These are phyloP conservation scores for Macrocybe gigantea DNA, from an alignment of 768 basidiomycete species.

Conservation along the genomic window DNA sequence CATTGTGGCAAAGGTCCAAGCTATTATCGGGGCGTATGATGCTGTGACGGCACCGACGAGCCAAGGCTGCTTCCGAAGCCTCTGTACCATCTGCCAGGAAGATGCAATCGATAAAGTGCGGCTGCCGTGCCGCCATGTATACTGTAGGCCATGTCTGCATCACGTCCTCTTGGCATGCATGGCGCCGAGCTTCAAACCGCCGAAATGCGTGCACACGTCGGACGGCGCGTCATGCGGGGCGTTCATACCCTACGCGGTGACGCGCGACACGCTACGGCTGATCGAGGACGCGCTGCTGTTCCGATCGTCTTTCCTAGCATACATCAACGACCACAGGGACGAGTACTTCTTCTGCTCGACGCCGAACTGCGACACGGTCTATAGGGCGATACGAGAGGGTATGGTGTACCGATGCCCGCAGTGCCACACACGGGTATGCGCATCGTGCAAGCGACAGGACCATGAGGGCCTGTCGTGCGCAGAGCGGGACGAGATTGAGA, in stretches of 20 bases:
- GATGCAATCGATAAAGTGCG: conserved; percentile 24
- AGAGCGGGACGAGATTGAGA: background rate
- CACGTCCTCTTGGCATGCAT: conserved; percentile 30
- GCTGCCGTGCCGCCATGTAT: conserved; percentile 44
- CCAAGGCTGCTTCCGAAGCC: too few relatives aligned
- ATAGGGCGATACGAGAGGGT: conserved; percentile 21
- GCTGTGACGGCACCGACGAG: too few relatives aligned
- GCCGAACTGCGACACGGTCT: conserved; percentile 42
- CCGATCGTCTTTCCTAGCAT: conserved; percentile 32
- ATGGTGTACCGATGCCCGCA: conserved; percentile 26
- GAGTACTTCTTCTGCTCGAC: conserved; percentile 53
- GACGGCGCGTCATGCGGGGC: conserved; percentile 8
- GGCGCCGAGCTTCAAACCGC: conserved; percentile 19
- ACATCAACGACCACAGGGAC: conserved; percentile 32
- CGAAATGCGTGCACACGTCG: conserved; percentile 32
- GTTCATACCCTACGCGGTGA: conserved; percentile 30
- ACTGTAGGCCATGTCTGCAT: conserved; percentile 45
- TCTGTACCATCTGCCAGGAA: conserved; percentile 37
- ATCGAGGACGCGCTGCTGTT: conserved; percentile 34
- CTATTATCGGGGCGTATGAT: background rate
- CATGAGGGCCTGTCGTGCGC: conserved; percentile 37
- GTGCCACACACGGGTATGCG: conserved; percentile 31
- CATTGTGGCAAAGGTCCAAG: conserved; percentile 21
- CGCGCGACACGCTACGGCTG: conserved; percentile 31
- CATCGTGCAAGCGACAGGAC: conserved; percentile 28